These are phyloP conservation scores for Uronychia setigera DNA, from an alignment of 73 alveolate genomes.

Conservation along the genomic window DNA sequence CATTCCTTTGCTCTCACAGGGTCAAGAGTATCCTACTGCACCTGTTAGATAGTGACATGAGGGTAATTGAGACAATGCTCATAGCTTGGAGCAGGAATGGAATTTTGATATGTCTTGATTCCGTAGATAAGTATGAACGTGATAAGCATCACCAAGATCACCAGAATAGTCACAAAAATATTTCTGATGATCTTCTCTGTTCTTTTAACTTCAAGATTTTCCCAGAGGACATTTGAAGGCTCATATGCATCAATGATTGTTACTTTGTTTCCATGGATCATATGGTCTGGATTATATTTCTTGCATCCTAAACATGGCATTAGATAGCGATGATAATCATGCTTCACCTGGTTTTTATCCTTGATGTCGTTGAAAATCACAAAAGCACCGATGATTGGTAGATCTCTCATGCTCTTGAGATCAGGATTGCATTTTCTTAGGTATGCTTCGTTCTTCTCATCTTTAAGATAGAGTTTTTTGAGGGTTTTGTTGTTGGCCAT, in stretches of 20 bases:
- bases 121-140: slow-evolving; percentile 9
- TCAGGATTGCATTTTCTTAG: not conserved
- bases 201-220: slow-evolving; percentile 14
- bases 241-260: not conserved
- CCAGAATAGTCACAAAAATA: not conserved
- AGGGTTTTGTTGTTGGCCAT: not conserved
- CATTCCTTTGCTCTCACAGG: slow-evolving; percentile 12
- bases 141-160: slow-evolving; percentile 1
- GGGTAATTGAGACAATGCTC: not conserved
- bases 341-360: not conserved
- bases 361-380: not conserved
- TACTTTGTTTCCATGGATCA: not conserved
- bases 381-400: not conserved
- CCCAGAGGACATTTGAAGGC: slow-evolving; percentile 39
- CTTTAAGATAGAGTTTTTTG: not conserved
- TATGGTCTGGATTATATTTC: not conserved
- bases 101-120: slow-evolving; percentile 4
- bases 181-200: slow-evolving; percentile 9
- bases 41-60: not conserved
- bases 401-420: not conserved
- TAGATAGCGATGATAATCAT: not conserved
- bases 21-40: not conserved
- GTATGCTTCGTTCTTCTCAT: not conserved
- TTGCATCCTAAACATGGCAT: not conserved
- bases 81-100: slow-evolving; percentile 11